Evolutionary conservation across 257 asterid species (phyloP).

Genomic region (Nemophila menziesii): DNA sequence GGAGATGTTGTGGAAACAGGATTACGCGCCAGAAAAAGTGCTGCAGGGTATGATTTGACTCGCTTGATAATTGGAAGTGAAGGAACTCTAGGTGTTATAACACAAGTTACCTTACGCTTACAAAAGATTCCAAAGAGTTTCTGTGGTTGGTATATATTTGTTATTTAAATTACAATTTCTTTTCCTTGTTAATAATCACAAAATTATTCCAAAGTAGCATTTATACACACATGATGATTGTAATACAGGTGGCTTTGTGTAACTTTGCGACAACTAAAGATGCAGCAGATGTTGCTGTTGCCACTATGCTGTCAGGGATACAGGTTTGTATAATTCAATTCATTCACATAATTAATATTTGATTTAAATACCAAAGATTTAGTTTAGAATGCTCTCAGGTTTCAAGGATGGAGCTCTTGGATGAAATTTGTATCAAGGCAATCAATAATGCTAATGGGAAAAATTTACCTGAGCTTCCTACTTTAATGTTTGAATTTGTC

Average conservation of each 20-base stretch:
- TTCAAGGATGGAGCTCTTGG: constrained; percentile 92
- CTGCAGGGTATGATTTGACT: constrained; percentile 97
- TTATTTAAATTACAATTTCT: constrained; percentile 9
- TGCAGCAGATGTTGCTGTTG: constrained; percentile 98
- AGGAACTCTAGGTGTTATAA: constrained; percentile 93
- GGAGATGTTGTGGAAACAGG: constrained; percentile 91
- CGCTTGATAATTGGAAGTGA: constrained; percentile 95
- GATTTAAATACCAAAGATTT: too few species aligned
- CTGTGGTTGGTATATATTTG: constrained; percentile 57
- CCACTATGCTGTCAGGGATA: constrained; percentile 81
- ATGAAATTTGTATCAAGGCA: constrained; percentile 89
- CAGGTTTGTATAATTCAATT: too few species aligned
- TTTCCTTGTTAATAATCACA: too few species aligned
- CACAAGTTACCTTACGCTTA: constrained; percentile 89
- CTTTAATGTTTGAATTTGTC: constrained; percentile 87
- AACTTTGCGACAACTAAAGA: constrained; percentile 88
- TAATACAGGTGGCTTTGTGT: constrained; percentile 81
- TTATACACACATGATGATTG: constrained; percentile 4
- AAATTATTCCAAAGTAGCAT: too few species aligned
- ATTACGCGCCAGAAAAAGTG: constrained; percentile 96
- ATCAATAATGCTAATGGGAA: constrained; percentile 82
- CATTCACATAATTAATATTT: too few species aligned
- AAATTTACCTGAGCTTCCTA: constrained; percentile 79
- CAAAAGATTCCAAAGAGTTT: constrained; percentile 77
- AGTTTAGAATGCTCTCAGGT: too few species aligned